phyloP scores from a whole-genome alignment of 1,139 yeast genomes.

The Geotrichum aggregatum region DNA sequence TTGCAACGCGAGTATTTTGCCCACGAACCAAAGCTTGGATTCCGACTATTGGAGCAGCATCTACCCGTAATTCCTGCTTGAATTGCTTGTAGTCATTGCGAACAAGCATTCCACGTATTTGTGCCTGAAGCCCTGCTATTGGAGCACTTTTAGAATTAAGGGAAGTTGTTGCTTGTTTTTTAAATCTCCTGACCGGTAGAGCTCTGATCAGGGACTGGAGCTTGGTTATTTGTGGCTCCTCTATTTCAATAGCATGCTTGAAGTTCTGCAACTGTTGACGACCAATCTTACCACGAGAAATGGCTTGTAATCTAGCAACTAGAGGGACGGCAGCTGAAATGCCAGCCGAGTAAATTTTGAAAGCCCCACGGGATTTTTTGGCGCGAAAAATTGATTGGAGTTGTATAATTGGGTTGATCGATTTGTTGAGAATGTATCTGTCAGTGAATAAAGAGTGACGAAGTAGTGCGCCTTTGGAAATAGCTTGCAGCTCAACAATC shows the following conservation, averaged over 20 bases:
- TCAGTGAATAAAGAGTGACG: constrained; percentile 13
- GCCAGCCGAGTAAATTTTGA: neutral
- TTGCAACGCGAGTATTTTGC: constrained; percentile 20
- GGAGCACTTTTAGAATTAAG: constrained; percentile 13
- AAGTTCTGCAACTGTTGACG: constrained; percentile 15
- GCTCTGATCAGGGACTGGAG: constrained; percentile 48
- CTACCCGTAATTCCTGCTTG: constrained; percentile 10
- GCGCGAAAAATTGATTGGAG: constrained; percentile 33
- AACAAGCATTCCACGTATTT: constrained; percentile 36
- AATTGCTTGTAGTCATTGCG: constrained; percentile 27
- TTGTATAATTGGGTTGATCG: constrained; percentile 37
- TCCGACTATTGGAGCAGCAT: neutral
- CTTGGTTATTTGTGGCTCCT: constrained; percentile 35
- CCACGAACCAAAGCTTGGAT: constrained; percentile 26
- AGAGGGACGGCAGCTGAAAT: constrained; percentile 8
- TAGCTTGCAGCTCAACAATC: constrained; percentile 44
- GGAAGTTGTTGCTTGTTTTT: neutral
- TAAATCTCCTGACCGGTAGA: constrained; percentile 8
- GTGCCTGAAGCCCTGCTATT: constrained; percentile 42
- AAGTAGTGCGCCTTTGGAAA: constrained; percentile 44
- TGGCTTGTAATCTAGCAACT: constrained; percentile 14
- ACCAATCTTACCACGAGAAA: constrained; percentile 17
- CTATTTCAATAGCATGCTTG: neutral
- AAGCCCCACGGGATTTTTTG: constrained; percentile 13
- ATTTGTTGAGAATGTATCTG: constrained; percentile 9